Conservation (phyloP, 225 moss, liverwort and hornwort species). For the Pleurozium schreberi region DNA sequence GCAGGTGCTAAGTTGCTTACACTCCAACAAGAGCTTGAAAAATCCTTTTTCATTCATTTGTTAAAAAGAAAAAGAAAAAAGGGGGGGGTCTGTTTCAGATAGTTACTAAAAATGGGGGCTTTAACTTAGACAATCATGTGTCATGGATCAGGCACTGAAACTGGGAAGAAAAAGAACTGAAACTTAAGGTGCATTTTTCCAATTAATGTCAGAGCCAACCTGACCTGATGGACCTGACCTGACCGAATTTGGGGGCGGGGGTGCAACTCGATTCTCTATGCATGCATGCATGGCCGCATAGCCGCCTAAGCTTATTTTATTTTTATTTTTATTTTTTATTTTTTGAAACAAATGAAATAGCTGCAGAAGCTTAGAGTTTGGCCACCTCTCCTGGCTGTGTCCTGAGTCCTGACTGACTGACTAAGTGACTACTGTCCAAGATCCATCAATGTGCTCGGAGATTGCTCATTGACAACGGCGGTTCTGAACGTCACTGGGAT, state of each 20-base stretch:
- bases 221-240: no score
- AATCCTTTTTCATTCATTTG: background rate
- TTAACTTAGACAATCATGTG: background rate
- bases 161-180: no score
- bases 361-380: no score
- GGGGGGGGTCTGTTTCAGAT: no score
- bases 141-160: no score
- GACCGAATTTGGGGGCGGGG: background rate
- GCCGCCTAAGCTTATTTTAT: no score
- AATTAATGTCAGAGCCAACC: background rate
- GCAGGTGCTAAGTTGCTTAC: background rate
- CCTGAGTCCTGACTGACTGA: background rate
- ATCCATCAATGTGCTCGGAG: background rate
- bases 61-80: no score
- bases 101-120: background rate
- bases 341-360: no score
- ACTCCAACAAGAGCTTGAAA: background rate
- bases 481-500: background rate
- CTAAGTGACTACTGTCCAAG: background rate
- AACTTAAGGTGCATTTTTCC: background rate
- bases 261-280: background rate
- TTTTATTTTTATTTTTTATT: no score
- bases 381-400: no score
- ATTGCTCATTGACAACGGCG: background rate
- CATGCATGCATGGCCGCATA: background rate